Base-by-base conservation (phyloP, 2,329 filamentous ascomycete species). In the Colletotrichum chrysophilum region DNA sequence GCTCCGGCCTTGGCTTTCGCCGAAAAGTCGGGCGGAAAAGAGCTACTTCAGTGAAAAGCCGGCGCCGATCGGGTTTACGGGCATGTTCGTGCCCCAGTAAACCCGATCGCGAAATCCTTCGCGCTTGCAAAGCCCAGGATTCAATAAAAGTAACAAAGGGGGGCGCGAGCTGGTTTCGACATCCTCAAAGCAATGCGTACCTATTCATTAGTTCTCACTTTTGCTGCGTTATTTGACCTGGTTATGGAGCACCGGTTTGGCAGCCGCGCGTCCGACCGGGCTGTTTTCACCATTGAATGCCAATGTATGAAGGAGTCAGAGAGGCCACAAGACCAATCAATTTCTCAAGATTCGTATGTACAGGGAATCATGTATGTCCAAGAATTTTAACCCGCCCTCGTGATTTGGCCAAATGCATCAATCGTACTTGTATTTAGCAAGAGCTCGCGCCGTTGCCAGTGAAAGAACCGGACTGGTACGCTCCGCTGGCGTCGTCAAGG, bases 391-490 rank as follows among this genome's bases (percentile, higher is more conserved):
- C 1, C 30, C 13, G 13, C 28, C 26, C 26, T 16, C 21, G 3
- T 13, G 14, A 21, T 12, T 4, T 32, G 7, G 12, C 6, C 55
- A 10, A n/a, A 30, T 58, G 43, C 43, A 21, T 56, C n/a, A 21
- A 7, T 32, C 21, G 16, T 32, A 32, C 14, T 16, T 14, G 16
- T 26, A 21, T 55, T 55, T 79, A 85, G 74, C 84, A 85, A 30
- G 77, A 71, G 3, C 74, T 82, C 55, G 81, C 79, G 18, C 84
- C 83, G 30, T 84, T 83, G 3, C 81, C 79, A 0, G 83, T 83
- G 28, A 86, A 87, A 55, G 79, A 85, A 3, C 85, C 85, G 1
- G 82, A 34, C 80, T 87, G 85, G 71, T 88, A 88, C 77, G 82
- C 82, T 36, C 85, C 85, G 21, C 79, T 81, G 7, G 82, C 79